Evolutionary conservation across 805 yeast genomes (phyloP), one percentile per base, ranked within the genome.

Genomic region (Sugiyamaella chiloensis): DNA sequence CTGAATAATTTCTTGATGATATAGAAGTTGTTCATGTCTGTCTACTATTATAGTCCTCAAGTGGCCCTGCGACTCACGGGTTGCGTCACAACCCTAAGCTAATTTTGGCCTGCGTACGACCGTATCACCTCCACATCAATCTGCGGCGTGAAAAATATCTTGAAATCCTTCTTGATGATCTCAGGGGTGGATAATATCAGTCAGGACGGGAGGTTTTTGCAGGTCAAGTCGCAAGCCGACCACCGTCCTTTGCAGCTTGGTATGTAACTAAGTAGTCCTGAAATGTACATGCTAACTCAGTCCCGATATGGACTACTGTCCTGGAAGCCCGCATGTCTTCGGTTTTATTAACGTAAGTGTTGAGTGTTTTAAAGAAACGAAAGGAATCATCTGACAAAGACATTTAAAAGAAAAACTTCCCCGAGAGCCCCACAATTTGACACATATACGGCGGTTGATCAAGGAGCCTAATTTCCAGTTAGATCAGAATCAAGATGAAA

Each of bases 381-480:
- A 26, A 26, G 7, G 11, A 26, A 11, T 11, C 29, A 8, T 26
- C 31, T 27, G 20, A 24, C 24, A 12, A 24, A 59, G 62, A 21
- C 52, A 52, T 23, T 36, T 69, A 23, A 65, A 62, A 45, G 51
- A 50, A n/a, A 42, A 48, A 2, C 52, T 64, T 4, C 71, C 71
- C 3, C 30, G 30, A 24, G 71, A 64, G 9, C 59, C 61, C 1
- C 54, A 51, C 32, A 55, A 60, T 7, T 53, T 69, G 20, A 59
- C 55, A 19, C 74, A 69, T 49, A 50, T 69, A 32, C 57, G 69
- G 21, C 55, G 73, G 21, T 52, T 66, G 7, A 65, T 66, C 24
- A 63, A 59, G 29, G 52, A 52, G 30, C 40, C 27, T n/a, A n/a
- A n/a, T n/a, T n/a, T n/a, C n/a, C n/a, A n/a, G n/a, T n/a, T n/a